Evolutionary conservation across 164 flowering plant species (phyloP).

Genomic region (Umbellularia californica): DNA sequence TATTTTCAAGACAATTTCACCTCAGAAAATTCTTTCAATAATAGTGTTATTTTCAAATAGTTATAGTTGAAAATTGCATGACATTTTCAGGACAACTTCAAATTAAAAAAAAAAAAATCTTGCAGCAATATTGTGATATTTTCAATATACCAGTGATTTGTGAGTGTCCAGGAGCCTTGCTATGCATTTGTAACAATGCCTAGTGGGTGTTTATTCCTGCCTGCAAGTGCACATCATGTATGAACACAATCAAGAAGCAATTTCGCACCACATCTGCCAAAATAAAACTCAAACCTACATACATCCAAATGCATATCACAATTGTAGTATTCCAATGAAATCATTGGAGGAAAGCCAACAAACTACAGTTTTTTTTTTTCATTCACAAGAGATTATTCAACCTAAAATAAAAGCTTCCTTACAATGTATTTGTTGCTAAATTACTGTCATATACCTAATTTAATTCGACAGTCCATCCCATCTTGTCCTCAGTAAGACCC

Average conservation of each 20-base stretch:
- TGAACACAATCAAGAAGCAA: not conserved
- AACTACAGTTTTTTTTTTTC: not conserved
- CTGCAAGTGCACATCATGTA: not conserved
- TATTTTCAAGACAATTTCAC: too few relatives aligned
- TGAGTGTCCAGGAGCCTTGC: too few relatives aligned
- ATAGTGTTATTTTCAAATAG: too few relatives aligned
- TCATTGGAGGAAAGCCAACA: not conserved
- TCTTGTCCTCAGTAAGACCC: slow-evolving; percentile 75
- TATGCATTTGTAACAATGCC: too few relatives aligned
- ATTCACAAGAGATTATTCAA: not conserved
- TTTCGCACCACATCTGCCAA: not conserved
- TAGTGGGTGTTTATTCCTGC: not conserved
- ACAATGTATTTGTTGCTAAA: not conserved
- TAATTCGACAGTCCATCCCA: slow-evolving; percentile 79
- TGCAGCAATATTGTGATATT: too few relatives aligned
- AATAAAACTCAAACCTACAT: not conserved
- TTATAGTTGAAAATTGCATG: too few relatives aligned
- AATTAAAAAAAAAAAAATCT: too few relatives aligned
- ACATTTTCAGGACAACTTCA: too few relatives aligned
- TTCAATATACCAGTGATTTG: too few relatives aligned
- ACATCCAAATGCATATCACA: not conserved
- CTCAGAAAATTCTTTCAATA: too few relatives aligned
- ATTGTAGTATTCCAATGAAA: not conserved
- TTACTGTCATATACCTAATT: slow-evolving; percentile 17
- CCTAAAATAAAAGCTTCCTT: not conserved